Conservation (phyloP, 495 filamentous ascomycete genomes). For the Corynascus novoguineensis region DNA sequence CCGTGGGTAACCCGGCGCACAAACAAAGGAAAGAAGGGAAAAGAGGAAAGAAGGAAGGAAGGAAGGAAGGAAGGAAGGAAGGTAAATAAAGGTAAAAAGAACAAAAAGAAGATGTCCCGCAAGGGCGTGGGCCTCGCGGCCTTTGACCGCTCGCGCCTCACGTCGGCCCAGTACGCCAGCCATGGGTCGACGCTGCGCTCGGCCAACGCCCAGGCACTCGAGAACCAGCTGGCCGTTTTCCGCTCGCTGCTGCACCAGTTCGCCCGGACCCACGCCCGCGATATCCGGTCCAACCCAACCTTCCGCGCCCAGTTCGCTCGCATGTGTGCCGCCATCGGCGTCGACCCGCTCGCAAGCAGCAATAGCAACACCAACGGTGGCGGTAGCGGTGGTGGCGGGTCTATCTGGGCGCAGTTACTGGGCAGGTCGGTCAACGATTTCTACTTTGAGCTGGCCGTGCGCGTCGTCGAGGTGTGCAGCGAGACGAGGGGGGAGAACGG, state of each 20-base stretch:
- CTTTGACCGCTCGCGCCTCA: slow-evolving; percentile 75
- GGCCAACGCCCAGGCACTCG: slow-evolving; percentile 72
- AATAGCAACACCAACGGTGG: slow-evolving; percentile 35
- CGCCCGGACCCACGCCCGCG: slow-evolving; percentile 85
- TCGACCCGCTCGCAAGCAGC: slow-evolving; percentile 82
- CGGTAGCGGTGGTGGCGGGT: slow-evolving; percentile 46
- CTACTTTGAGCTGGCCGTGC: slow-evolving; percentile 91
- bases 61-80: no score
- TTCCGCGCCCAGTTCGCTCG: slow-evolving; percentile 97
- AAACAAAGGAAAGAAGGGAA: no score
- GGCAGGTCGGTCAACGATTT: slow-evolving; percentile 93
- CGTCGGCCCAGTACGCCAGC: slow-evolving; percentile 75
- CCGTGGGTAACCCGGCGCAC: no score
- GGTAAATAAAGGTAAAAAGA: background rate
- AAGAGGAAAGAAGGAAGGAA: no score
- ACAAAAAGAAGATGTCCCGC: slow-evolving; percentile 43
- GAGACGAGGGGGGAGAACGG: slow-evolving; percentile 87
- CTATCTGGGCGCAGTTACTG: slow-evolving; percentile 88
- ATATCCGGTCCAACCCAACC: slow-evolving; percentile 87
- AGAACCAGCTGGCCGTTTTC: slow-evolving; percentile 92
- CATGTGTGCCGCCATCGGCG: slow-evolving; percentile 96
- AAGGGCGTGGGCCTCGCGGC: slow-evolving; percentile 86
- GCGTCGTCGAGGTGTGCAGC: slow-evolving; percentile 89
- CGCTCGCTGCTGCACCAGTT: slow-evolving; percentile 90
- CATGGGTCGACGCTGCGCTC: slow-evolving; percentile 82